phyloP scores from a whole-genome alignment of 2,329 filamentous ascomycete species.

The Dactylellina parvicollis region DNA sequence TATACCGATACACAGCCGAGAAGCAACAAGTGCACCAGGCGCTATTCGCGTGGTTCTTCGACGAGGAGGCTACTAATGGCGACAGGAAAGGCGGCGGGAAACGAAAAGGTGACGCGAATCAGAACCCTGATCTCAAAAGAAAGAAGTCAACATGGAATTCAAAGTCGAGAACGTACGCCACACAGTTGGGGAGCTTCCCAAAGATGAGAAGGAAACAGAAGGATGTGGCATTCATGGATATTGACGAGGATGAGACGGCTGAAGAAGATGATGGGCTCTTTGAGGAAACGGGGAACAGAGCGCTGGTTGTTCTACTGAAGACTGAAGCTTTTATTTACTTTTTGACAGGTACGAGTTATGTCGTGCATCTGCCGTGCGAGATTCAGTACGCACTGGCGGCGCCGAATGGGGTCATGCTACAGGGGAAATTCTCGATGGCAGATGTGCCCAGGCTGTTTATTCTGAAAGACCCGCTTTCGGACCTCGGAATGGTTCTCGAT shows the following conservation, averaged over 20 bases:
- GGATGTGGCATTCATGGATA: conserved; percentile 56
- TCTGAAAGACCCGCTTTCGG: conserved; percentile 83
- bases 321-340: conserved; percentile 95
- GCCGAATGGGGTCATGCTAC: conserved; percentile 83
- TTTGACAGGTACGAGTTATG: conserved; percentile 83
- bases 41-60: conserved; percentile 81
- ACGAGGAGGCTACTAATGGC: conserved; percentile 54
- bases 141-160: conserved; percentile 57
- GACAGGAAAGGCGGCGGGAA: conserved; percentile 56
- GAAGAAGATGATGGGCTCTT: conserved; percentile 60
- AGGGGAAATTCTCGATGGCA: conserved; percentile 70
- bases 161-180: conserved; percentile 62
- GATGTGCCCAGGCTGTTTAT: conserved; percentile 81
- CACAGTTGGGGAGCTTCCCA: conserved; percentile 57
- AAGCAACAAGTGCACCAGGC: conserved; percentile 87
- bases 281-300: conserved; percentile 62
- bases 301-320: conserved; percentile 88
- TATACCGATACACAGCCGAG: conserved; percentile 86
- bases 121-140: conserved; percentile 56
- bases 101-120: conserved; percentile 55
- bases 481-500: conserved; percentile 84
- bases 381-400: conserved; percentile 86
- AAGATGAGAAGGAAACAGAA: conserved; percentile 55
- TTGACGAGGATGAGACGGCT: conserved; percentile 57
- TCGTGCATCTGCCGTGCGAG: conserved; percentile 93